Percentiles rank a stretch among this genome's conserved stretches.
phyloP scores from a whole-genome alignment of 106 monocot genomes.

The Chionographis japonica region DNA sequence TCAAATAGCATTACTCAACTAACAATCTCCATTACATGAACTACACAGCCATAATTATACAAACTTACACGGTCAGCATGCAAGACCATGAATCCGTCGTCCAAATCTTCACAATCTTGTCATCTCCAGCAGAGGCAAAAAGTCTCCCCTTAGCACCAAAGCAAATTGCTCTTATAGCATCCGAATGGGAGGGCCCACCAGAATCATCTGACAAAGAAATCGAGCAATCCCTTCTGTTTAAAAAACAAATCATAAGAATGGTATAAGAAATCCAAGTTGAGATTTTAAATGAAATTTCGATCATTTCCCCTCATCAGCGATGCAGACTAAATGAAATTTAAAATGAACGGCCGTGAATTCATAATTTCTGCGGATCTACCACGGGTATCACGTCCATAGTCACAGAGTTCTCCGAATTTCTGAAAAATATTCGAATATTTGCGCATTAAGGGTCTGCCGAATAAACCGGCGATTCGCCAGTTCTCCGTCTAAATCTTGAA shows the following conservation, averaged over 20 bases:
- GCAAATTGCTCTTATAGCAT: conserved; percentile 60
- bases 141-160: conserved; percentile 61
- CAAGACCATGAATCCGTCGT: conserved; percentile 72
- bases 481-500: too few relatives aligned
- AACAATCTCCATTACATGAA: too few relatives aligned
- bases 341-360: too few relatives aligned
- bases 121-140: conserved; percentile 93
- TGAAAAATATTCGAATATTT: too few relatives aligned
- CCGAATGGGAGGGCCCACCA: conserved; percentile 56
- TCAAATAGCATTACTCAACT: too few relatives aligned
- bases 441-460: too few relatives aligned
- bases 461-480: too few relatives aligned
- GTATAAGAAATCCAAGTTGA: not conserved
- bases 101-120: conserved; percentile 92
- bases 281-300: not conserved
- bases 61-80: conserved; percentile 58
- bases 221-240: conserved; percentile 35
- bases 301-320: conserved; percentile 4
- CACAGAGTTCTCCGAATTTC: too few relatives aligned
- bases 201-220: conserved; percentile 48
- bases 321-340: not conserved
- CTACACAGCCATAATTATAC: too few relatives aligned
- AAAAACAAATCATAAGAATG: not conserved
- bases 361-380: too few relatives aligned
- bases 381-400: too few relatives aligned